phyloP scores from a whole-genome alignment of 352 stramenopile species.

The Globisporangium viniferum region DNA sequence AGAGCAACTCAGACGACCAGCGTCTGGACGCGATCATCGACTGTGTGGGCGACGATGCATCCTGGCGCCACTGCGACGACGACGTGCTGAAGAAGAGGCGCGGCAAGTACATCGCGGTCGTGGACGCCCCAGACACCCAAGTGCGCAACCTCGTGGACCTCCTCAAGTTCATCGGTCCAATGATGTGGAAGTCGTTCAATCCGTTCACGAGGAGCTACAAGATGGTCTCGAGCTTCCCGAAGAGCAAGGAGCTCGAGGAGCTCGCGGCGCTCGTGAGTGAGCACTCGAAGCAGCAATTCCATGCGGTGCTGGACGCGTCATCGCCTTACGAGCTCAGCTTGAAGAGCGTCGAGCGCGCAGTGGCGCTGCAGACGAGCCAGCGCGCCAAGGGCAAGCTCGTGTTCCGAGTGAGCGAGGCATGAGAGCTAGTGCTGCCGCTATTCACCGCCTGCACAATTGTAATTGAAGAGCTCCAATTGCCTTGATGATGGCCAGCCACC shows the following conservation, averaged over 20 bases:
- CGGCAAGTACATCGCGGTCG: conserved; percentile 40
- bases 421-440: neutral
- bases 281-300: conserved; percentile 20
- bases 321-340: conserved; percentile 68
- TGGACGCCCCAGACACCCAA: conserved; percentile 20
- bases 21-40: conserved; percentile 42
- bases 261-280: conserved; percentile 46
- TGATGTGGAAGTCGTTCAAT: conserved; percentile 25
- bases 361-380: conserved; percentile 57
- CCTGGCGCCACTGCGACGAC: conserved; percentile 28
- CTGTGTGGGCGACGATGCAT: conserved; percentile 33
- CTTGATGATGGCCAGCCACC: neutral
- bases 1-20: conserved; percentile 9
- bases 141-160: conserved; percentile 25
- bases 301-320: conserved; percentile 53
- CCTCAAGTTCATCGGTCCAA: conserved; percentile 20
- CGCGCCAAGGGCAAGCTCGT: conserved; percentile 83
- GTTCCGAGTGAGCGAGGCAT: conserved; percentile 1
- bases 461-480: neutral
- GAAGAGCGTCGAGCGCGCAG: conserved; percentile 46
- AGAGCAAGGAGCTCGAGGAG: conserved; percentile 31
- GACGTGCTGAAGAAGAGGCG: conserved; percentile 10
- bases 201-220: conserved; percentile 33
- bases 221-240: conserved; percentile 33
- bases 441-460: neutral